These are phyloP conservation scores for Planoprotostelium fungivorum DNA, from an alignment of 78 protist species.

Conservation along the genomic window DNA sequence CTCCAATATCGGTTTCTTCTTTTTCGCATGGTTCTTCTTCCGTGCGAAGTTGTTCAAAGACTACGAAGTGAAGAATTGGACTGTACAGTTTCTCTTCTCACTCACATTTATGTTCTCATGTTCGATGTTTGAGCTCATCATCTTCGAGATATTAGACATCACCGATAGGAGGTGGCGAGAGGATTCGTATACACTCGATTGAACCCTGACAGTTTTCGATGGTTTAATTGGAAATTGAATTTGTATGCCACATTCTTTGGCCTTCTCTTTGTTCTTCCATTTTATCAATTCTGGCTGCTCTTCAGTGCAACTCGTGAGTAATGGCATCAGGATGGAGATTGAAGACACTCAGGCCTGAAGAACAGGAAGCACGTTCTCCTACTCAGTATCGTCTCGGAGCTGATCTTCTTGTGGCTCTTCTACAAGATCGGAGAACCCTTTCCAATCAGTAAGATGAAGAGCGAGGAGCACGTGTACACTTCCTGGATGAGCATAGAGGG, in stretches of 20 bases:
- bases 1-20: slow-evolving; percentile 31
- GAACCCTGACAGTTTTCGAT: slow-evolving; percentile 37
- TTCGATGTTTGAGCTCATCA: slow-evolving; percentile 76
- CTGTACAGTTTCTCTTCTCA: slow-evolving; percentile 53
- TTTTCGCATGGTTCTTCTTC: slow-evolving; percentile 62
- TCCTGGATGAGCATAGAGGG: slow-evolving; percentile 39
- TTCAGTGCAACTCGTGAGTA: slow-evolving; percentile 11
- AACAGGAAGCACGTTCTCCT: not conserved
- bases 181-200: too few relatives aligned
- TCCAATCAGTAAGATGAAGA: slow-evolving; percentile 62
- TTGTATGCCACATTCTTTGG: slow-evolving; percentile 29
- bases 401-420: slow-evolving; percentile 43
- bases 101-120: slow-evolving; percentile 64
- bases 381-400: slow-evolving; percentile 13
- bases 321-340: not conserved
- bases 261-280: slow-evolving; percentile 42
- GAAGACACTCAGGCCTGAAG: not conserved
- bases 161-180: slow-evolving; percentile 56
- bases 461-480: slow-evolving; percentile 48
- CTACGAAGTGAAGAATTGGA: slow-evolving; percentile 51
- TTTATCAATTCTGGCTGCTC: slow-evolving; percentile 56
- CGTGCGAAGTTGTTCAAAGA: slow-evolving; percentile 42
- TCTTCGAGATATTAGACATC: slow-evolving; percentile 76
- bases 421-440: slow-evolving; percentile 79
- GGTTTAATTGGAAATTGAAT: slow-evolving; percentile 52